These are phyloP conservation scores for Venturiaceae sp. DNA, from an alignment of 2,329 filamentous ascomycete genomes.

Conservation along the genomic window DNA sequence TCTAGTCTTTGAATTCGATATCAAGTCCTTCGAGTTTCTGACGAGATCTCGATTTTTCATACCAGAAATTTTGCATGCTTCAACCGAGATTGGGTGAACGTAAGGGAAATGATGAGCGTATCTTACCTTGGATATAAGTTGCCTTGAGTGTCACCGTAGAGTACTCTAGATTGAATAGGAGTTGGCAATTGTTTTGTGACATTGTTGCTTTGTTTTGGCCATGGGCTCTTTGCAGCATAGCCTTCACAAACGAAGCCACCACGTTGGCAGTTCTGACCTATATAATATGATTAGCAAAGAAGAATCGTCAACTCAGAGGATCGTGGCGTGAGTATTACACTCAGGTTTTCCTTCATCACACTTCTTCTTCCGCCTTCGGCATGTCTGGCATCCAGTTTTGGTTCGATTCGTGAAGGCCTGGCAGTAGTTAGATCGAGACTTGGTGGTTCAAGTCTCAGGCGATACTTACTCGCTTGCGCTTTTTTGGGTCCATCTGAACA, in stretches of 20 bases:
- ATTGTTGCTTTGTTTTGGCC: conserved; percentile 62
- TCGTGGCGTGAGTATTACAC: conserved; percentile 52
- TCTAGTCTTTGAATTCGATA: no score
- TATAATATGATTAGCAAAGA: not conserved
- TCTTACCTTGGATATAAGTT: conserved; percentile 7
- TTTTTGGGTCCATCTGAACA: conserved; percentile 37
- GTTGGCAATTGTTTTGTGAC: conserved; percentile 36
- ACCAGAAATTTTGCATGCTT: no score
- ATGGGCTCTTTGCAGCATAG: conserved; percentile 70
- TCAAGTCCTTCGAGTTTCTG: no score
- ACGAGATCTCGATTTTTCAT: no score
- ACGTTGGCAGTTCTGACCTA: conserved; percentile 81
- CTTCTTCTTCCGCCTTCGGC: conserved; percentile 89
- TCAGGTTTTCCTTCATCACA: conserved; percentile 90
- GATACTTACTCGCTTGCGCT: conserved; percentile 34
- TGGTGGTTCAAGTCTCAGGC: conserved; percentile 10
- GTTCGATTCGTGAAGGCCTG: conserved; percentile 85
- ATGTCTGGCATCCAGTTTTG: conserved; percentile 92
- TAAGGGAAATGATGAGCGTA: no score
- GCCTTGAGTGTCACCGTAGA: conserved; percentile 16
- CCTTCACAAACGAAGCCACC: conserved; percentile 88
- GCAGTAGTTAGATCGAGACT: conserved; percentile 3
- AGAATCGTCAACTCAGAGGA: conserved; percentile 1
- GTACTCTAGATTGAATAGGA: conserved; percentile 65
- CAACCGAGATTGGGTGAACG: no score